These are phyloP conservation scores for Aspergillus fischeri DNA, from an alignment of 2,329 filamentous ascomycete genomes.

Conservation along the genomic window DNA sequence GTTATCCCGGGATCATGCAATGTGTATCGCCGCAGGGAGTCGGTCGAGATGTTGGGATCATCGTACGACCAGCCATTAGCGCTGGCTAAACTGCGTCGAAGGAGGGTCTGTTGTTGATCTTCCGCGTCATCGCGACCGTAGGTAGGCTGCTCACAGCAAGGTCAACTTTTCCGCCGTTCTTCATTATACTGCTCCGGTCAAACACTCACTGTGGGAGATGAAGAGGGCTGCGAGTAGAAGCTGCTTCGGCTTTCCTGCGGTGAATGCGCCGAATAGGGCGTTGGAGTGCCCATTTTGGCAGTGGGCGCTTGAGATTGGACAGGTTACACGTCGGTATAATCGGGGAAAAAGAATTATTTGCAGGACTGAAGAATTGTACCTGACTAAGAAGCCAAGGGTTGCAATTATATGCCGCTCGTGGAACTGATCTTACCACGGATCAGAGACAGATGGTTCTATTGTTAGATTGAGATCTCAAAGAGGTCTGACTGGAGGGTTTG, in stretches of 20 bases:
- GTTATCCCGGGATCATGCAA: conserved; percentile 49
- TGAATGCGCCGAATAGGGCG: background rate
- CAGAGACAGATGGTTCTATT: background rate
- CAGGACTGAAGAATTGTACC: background rate
- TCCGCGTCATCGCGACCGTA: conserved; percentile 8
- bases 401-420: background rate
- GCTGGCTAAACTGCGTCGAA: conserved; percentile 35
- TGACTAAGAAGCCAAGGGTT: background rate
- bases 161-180: background rate
- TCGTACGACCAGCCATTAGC: conserved; percentile 46
- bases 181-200: background rate
- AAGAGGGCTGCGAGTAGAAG: conserved; percentile 3
- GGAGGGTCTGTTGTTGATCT: conserved; percentile 22
- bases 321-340: background rate
- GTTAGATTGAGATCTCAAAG: background rate
- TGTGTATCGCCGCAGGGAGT: conserved; percentile 29
- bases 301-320: background rate
- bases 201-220: conserved; percentile 2
- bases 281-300: background rate
- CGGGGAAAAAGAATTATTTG: background rate
- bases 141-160: conserved; percentile 2
- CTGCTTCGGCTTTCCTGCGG: conserved; percentile 5
- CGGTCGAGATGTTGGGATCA: conserved; percentile 40
- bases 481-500: background rate
- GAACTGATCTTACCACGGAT: background rate